Evolutionary conservation across 2,329 filamentous ascomycete species (phyloP).

Genomic region (Aspergillus ustus): DNA sequence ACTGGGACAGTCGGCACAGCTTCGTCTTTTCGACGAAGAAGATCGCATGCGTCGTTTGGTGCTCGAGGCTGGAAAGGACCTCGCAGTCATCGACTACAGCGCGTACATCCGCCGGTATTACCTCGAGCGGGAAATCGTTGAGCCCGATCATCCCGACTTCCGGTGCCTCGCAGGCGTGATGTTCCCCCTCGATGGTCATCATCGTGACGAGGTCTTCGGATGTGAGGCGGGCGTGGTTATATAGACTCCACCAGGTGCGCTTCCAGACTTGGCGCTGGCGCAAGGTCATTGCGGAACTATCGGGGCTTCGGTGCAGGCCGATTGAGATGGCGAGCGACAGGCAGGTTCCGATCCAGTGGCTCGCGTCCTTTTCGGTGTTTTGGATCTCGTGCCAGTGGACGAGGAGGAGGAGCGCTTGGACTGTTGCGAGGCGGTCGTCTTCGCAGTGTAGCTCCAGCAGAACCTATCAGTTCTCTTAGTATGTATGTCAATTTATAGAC

Average conservation of each 20-base stretch:
- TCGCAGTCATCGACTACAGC: slow-evolving; percentile 10
- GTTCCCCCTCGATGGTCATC: slow-evolving; percentile 4
- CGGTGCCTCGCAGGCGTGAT: not conserved
- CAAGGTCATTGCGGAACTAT: not conserved
- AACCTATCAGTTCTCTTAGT: not conserved
- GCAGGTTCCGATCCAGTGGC: slow-evolving; percentile 14
- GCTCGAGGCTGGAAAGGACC: slow-evolving; percentile 11
- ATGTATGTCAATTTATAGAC: not conserved
- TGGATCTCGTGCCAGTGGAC: slow-evolving; percentile 12
- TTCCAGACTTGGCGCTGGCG: slow-evolving; percentile 4
- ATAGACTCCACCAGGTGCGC: slow-evolving; percentile 18
- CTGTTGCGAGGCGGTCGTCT: slow-evolving; percentile 11
- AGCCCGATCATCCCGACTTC: not conserved
- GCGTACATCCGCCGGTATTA: not conserved
- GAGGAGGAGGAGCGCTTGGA: slow-evolving; percentile 10
- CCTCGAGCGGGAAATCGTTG: slow-evolving; percentile 12
- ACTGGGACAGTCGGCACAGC: slow-evolving; percentile 14
- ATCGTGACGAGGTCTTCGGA: slow-evolving; percentile 6
- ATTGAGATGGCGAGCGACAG: slow-evolving; percentile 13
- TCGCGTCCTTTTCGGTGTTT: slow-evolving; percentile 8
- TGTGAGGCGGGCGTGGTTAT: slow-evolving; percentile 11
- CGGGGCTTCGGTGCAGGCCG: slow-evolving; percentile 6
- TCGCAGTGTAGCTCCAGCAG: slow-evolving; percentile 15
- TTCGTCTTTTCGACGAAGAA: slow-evolving; percentile 18
- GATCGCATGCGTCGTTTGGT: slow-evolving; percentile 12